These are phyloP conservation scores for Emergomyces pasteurianus DNA, from an alignment of 2,329 filamentous ascomycete species.

Conservation along the genomic window DNA sequence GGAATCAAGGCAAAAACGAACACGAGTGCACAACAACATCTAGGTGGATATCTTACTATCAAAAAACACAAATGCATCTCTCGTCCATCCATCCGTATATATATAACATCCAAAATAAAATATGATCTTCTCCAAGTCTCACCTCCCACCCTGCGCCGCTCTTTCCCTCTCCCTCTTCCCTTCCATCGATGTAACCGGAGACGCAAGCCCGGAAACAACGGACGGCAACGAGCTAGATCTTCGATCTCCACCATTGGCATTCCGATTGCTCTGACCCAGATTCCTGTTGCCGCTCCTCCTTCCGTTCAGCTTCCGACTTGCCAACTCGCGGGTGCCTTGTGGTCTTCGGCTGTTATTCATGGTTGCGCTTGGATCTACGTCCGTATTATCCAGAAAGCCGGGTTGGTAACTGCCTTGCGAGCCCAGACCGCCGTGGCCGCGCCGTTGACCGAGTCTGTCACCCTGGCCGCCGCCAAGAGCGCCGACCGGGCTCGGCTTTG, in stretches of 20 bases:
- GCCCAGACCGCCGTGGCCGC: not conserved
- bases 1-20: not conserved
- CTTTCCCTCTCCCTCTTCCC: not conserved
- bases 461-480: not conserved
- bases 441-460: not conserved
- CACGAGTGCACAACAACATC: not conserved
- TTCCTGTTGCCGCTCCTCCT: not conserved
- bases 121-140: not conserved
- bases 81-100: too few species aligned
- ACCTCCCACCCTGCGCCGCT: not conserved
- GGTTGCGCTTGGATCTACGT: not conserved
- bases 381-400: not conserved
- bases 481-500: not conserved
- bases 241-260: slow-evolving; percentile 9
- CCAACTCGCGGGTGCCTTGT: not conserved
- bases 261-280: not conserved
- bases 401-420: too few species aligned
- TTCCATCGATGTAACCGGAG: slow-evolving; percentile 23
- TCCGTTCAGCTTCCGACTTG: not conserved
- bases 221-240: slow-evolving; percentile 19
- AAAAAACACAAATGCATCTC: not conserved
- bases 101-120: not conserved
- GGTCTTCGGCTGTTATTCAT: not conserved
- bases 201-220: slow-evolving; percentile 27
- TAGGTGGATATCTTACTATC: not conserved